Conservation (phyloP, 2,329 filamentous ascomycete species). For the Trichoderma hamatum region DNA sequence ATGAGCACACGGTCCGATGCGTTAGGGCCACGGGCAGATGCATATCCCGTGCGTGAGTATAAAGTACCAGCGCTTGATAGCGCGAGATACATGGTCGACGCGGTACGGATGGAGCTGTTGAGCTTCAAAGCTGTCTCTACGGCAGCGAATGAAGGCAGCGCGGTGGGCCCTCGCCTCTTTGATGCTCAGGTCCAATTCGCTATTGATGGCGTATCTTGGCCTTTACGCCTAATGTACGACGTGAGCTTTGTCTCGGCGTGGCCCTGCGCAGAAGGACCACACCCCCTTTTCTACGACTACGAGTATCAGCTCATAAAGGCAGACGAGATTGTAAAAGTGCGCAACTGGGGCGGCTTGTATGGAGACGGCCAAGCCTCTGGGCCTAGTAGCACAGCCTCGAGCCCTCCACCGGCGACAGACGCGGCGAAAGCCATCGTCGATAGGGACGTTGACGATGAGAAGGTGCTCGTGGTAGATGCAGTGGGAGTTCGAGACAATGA, state of each 20-base stretch:
- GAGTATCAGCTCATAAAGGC: conserved; percentile 60
- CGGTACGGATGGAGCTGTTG: conserved; percentile 70
- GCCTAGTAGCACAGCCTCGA: conserved; percentile 41
- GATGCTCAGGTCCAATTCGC: conserved; percentile 66
- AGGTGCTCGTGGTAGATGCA: conserved; percentile 72
- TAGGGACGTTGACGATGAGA: conserved; percentile 57
- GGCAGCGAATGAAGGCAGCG: conserved; percentile 32
- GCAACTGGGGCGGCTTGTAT: conserved; percentile 64
- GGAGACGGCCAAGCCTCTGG: conserved; percentile 31
- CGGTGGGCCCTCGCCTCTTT: conserved; percentile 51
- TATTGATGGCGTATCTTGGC: conserved; percentile 65
- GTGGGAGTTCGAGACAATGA: conserved; percentile 76
- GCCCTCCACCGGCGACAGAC: conserved; percentile 35
- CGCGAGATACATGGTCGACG: conserved; percentile 61
- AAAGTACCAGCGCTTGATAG: conserved; percentile 61
- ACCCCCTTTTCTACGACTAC: conserved; percentile 75
- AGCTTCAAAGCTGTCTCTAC: conserved; percentile 54
- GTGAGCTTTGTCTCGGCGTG: conserved; percentile 68
- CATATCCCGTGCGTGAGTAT: conserved; percentile 70
- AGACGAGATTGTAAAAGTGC: conserved; percentile 66
- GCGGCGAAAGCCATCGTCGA: conserved; percentile 26
- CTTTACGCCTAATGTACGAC: conserved; percentile 63
- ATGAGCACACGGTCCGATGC: conserved; percentile 71
- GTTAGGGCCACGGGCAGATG: conserved; percentile 63
- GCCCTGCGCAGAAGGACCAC: conserved; percentile 65